phyloP scores from a whole-genome alignment of 2,329 filamentous ascomycete genomes.

The Botryotinia narcissicola region DNA sequence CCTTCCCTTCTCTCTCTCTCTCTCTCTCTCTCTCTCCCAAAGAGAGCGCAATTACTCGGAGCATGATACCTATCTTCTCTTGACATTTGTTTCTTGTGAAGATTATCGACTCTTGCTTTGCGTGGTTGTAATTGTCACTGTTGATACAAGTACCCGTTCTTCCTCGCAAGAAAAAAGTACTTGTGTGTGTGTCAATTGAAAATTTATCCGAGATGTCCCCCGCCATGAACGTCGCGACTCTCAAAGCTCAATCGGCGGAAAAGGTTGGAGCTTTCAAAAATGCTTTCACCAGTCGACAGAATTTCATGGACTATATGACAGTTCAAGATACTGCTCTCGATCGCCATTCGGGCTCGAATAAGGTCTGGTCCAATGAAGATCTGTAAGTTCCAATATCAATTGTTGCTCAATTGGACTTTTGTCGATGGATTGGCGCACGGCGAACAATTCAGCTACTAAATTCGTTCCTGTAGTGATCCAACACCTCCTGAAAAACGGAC shows the following conservation, averaged over 20 bases:
- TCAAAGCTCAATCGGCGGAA: constrained; percentile 20
- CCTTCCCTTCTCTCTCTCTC: background rate
- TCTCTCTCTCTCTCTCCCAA: background rate
- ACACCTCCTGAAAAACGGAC: constrained; percentile 16
- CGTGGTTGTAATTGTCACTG: background rate
- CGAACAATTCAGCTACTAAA: constrained; percentile 9
- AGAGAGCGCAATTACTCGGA: background rate
- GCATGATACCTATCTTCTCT: background rate
- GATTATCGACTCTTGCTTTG: background rate
- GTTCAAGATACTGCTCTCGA: constrained; percentile 31
- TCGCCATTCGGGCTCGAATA: constrained; percentile 23
- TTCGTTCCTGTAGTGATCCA: constrained; percentile 38
- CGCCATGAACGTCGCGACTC: constrained; percentile 17
- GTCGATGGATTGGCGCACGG: constrained; percentile 7
- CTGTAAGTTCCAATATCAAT: constrained; percentile 39
- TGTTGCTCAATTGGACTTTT: constrained; percentile 20
- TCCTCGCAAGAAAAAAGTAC: background rate
- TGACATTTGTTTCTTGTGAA: background rate
- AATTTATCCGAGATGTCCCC: constrained; percentile 24
- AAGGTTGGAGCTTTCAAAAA: constrained; percentile 28
- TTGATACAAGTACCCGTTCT: background rate
- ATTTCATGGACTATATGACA: constrained; percentile 28
- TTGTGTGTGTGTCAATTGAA: background rate
- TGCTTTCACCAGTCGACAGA: constrained; percentile 28
- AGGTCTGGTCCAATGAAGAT: constrained; percentile 37